Base-by-base conservation (phyloP, 495 filamentous ascomycete species). In the Neurospora sp. region DNA sequence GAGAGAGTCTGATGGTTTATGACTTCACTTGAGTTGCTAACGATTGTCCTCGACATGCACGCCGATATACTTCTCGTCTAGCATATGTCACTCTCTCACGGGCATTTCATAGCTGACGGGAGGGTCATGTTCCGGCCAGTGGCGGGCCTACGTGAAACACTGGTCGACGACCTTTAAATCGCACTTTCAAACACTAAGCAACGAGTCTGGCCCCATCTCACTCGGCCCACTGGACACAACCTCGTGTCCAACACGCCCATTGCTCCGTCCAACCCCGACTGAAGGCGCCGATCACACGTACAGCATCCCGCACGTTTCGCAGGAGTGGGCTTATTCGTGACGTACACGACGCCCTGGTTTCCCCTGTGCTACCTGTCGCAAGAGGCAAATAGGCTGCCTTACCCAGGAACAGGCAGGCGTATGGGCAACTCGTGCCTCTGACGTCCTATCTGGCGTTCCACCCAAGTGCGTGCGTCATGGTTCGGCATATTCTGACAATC, bases 1-100 rank as follows among this genome's bases (percentile, higher is more conserved):
- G 86, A 31, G 92, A 94, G 77, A 88, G 90, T 69, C 80, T 99
- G 77, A 89, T 94, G 79, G 90, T 96, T 74, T 98, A 98, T 81
- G 94, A 99, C 83, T 99, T 99, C 79, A 94, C 90, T 39, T 96
- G 83, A 80, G 27, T 39, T 59, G n/a, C 8, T 39, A 2, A 72
- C 5, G 16, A 35, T 40, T n/a, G 10, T 48, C 23, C 4, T 40
- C 9, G 20, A 46, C 8, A 31, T 9, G 69, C 10, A 40, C 12
- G 16, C 42, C 31, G n/a, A 69, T 6, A 39, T 2, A 70, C 4
- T 20, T 38, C 18, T 70, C 20, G 14, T 7, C 27, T 37, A 16
- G 3, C 11, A 18, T 9, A 18, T 18, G 14, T 4, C 2, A 16
- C 3, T 59, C 23, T 31, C 20, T 16, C 23, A 8, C 16, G 23